Base-by-base conservation (phyloP, 2,329 filamentous ascomycete genomes). In the Chalara sp. region DNA sequence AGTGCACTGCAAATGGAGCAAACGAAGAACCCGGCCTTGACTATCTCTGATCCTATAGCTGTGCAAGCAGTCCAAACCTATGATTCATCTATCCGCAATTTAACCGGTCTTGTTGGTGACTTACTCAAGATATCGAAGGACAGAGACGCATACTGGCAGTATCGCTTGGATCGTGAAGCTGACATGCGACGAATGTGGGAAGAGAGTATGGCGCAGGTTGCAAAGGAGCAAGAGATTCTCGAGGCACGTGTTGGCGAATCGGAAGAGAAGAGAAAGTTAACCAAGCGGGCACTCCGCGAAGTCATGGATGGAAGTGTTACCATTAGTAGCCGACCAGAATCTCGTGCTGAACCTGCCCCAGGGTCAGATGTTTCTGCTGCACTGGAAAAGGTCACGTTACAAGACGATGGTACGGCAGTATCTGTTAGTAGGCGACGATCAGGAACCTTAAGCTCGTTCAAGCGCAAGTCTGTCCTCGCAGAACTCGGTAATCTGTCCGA, bases 201-300 rank as follows among this genome's bases (percentile, higher is more conserved):
- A 70, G 93, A 99, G 63, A 97, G 91, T 69, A 96, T 99, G 93
- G 90, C 93, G 7, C 84, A 91, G 61, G 87, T 99, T n/a, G 93
- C 91, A 13, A 84, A 83, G 50, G 93, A 99, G 67, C 93, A 99
- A 61, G 93, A 97, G 68, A 81, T 90, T 47, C 78, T 99, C 1
- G 89, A 97, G 65, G 88, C 82, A 35, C 86, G 84, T 52, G 87
- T 96, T 54, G 89, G 88, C 43, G 88, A 96, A 68, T 88, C 90
- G 1, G 92, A 97, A 67, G 80, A 87, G 64, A 97, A 95, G 75
- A 81, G 90, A 51, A 91, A 87, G 66, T 79, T 87, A 56, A 93
- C 93, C 4, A 97, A 96, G 74, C 84, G 86, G 56, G 91, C 90
- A 2, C 76, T 99, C 29, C 87, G 87, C 53, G 91, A 96, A 65